phyloP scores from a whole-genome alignment of 208 protist genomes.

The Entamoeba invadens region DNA sequence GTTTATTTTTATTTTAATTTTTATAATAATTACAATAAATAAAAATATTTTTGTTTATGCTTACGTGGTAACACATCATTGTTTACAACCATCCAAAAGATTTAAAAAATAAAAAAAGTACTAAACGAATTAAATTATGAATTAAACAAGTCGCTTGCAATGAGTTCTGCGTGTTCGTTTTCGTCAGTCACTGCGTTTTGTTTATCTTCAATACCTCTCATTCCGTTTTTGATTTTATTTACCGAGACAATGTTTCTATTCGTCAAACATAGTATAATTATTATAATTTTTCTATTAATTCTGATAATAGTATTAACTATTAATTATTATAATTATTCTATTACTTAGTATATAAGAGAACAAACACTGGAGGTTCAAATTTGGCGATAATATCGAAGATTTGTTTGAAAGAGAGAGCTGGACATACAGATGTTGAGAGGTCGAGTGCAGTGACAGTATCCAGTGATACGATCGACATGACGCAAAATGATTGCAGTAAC shows the following conservation, averaged over 20 bases:
- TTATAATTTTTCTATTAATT: too few species aligned
- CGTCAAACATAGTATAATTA: too few species aligned
- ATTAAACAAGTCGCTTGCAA: background rate
- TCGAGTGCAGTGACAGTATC: background rate
- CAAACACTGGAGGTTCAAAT: background rate
- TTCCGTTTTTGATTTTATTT: background rate
- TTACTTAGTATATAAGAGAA: too few species aligned
- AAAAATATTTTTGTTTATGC: too few species aligned
- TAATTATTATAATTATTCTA: too few species aligned
- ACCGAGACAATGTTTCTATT: background rate
- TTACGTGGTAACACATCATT: too few species aligned
- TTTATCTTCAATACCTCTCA: background rate
- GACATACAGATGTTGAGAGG: background rate
- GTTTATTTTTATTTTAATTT: too few species aligned
- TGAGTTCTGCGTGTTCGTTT: background rate
- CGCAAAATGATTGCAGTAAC: background rate
- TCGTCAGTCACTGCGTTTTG: background rate
- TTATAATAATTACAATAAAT: too few species aligned
- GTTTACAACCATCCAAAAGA: too few species aligned
- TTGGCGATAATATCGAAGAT: background rate
- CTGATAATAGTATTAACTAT: too few species aligned
- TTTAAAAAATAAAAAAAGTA: too few species aligned
- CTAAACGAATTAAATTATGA: too few species aligned
- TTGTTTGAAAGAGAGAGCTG: background rate
- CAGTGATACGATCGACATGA: background rate